Evolutionary conservation across 2,329 filamentous ascomycete species (phyloP).

Genomic region (Paecilomyces formosus): DNA sequence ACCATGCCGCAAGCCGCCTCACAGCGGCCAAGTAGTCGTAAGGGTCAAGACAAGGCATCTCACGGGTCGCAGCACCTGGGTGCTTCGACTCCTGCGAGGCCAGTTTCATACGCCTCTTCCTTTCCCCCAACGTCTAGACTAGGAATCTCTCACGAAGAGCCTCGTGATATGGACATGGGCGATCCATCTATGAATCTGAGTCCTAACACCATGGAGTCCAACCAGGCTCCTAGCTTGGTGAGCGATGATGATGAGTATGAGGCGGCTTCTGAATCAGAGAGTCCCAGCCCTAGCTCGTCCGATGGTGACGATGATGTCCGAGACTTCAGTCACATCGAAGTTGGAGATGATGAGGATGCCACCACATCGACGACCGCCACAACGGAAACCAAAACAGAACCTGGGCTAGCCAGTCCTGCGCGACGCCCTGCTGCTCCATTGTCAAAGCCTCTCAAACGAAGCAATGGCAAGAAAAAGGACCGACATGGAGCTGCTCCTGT

Average conservation of each 20-base stretch:
- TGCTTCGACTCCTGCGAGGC: constrained; percentile 28
- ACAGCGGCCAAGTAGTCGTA: constrained; percentile 51
- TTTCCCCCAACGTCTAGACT: constrained; percentile 35
- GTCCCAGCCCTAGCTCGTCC: constrained; percentile 43
- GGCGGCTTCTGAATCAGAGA: constrained; percentile 57
- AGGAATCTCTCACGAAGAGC: constrained; percentile 22
- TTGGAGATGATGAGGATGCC: constrained; percentile 38
- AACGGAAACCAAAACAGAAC: constrained; percentile 26
- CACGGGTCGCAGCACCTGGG: constrained; percentile 34
- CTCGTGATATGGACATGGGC: constrained; percentile 42
- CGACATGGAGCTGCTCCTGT: constrained; percentile 18
- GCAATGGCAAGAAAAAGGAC: constrained; percentile 23
- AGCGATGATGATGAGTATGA: constrained; percentile 69
- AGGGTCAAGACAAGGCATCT: constrained; percentile 41
- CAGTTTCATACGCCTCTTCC: constrained; percentile 20
- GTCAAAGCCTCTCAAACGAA: constrained; percentile 22
- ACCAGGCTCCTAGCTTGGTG: constrained; percentile 71
- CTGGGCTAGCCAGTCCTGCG: constrained; percentile 20
- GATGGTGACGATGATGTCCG: constrained; percentile 49
- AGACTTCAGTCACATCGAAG: constrained; percentile 37
- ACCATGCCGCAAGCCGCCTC: constrained; percentile 45
- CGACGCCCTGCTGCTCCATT: constrained; percentile 18
- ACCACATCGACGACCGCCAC: constrained; percentile 23
- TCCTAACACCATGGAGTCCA: constrained; percentile 62
- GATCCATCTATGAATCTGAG: constrained; percentile 50